A percentile compares a stretch with the other conserved stretches of the same genome.
These are phyloP conservation scores for Salix caprea DNA, from an alignment of 345 rosid genomes.

Conservation along the genomic window DNA sequence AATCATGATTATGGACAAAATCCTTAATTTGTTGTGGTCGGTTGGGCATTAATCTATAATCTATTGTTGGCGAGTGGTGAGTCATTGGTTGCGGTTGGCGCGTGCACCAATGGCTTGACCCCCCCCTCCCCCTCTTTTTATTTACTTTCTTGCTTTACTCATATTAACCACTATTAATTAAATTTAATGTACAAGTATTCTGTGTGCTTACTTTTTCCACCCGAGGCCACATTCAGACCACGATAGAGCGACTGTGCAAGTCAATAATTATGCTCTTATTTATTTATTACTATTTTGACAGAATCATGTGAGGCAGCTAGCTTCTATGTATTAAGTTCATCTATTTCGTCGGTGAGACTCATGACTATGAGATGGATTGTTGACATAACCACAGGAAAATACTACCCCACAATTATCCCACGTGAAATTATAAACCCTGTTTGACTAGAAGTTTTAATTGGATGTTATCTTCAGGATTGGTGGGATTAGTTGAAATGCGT, in stretches of 20 bases:
- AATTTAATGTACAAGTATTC: background rate
- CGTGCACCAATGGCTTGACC: background rate
- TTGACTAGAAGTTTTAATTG: background rate
- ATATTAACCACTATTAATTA: background rate
- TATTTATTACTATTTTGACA: background rate
- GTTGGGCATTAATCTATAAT: background rate
- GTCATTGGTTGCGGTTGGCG: background rate
- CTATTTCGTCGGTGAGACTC: background rate
- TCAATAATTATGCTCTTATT: background rate
- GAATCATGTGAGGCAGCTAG: background rate
- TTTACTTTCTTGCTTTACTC: background rate
- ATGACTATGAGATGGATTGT: background rate
- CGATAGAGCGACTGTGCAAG: background rate
- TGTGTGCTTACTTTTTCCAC: background rate
- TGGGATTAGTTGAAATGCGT: no score
- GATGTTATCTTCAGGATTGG: rapidly evolving
- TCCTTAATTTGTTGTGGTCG: conserved; percentile 18
- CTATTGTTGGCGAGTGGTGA: background rate
- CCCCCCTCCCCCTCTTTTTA: background rate
- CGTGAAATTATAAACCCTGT: background rate
- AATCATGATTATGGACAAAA: conserved; percentile 25
- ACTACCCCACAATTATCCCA: background rate
- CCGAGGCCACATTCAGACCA: background rate
- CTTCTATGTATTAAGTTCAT: background rate
- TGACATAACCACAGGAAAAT: background rate